These are phyloP conservation scores for Symbiodinium pilosum DNA, from an alignment of 73 alveolate species.

Conservation along the genomic window DNA sequence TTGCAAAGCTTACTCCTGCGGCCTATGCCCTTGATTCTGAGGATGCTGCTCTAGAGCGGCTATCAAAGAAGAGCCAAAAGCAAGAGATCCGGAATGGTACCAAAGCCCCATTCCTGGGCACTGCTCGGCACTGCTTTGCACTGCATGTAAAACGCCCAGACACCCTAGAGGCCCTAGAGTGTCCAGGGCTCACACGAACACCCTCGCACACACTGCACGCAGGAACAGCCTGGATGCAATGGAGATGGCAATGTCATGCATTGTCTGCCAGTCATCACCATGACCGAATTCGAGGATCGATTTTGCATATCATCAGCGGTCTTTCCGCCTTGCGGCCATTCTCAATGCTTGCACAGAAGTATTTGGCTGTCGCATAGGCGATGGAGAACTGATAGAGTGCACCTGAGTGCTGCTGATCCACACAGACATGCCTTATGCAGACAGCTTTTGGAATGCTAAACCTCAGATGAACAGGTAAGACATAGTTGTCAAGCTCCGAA, in stretches of 20 bases:
- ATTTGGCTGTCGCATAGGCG: constrained; percentile 52
- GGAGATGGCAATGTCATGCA: neutral
- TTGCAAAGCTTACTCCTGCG: no score
- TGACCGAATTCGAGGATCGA: no score
- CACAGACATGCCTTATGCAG: no score
- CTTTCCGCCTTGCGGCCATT: neutral
- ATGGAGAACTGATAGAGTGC: constrained; percentile 38
- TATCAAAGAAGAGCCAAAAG: constrained; percentile 62
- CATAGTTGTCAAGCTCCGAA: no score
- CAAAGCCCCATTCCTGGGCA: neutral
- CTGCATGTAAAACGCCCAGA: no score
- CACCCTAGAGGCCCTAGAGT: neutral
- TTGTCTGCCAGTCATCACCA: neutral
- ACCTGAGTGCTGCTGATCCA: no score
- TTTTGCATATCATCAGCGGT: no score
- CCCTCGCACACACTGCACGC: constrained; percentile 9
- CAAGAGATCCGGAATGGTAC: constrained; percentile 76
- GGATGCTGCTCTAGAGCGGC: constrained; percentile 24
- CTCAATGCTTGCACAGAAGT: constrained; percentile 36
- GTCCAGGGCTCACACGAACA: neutral
- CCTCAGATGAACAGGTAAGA: no score
- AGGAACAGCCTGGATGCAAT: neutral
- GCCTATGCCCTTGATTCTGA: neutral
- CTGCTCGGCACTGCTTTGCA: no score
- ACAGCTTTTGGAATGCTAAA: no score